phyloP scores from a whole-genome alignment of 768 basidiomycete species.

The Termitomyces titanicus region DNA sequence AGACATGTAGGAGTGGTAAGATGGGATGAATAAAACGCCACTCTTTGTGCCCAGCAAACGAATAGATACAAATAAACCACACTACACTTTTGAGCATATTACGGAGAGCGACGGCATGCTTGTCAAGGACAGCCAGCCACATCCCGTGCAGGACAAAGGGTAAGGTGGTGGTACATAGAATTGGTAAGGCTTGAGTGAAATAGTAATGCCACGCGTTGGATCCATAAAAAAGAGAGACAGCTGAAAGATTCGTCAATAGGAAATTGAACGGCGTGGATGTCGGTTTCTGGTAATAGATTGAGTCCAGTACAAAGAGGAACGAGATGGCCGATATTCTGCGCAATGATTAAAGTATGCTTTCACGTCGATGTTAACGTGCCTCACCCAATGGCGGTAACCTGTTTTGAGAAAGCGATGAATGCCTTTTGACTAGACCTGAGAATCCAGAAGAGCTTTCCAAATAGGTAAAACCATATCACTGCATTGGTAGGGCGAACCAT shows the following conservation, averaged over 20 bases:
- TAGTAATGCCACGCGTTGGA: constrained; percentile 87
- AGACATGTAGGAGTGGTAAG: constrained; percentile 76
- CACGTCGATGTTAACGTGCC: constrained; percentile 13
- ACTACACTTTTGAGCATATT: constrained; percentile 46
- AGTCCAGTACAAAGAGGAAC: constrained; percentile 53
- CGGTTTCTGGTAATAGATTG: constrained; percentile 59
- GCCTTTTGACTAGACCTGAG: constrained; percentile 33
- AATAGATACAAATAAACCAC: constrained; percentile 72
- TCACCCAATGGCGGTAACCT: constrained; percentile 45
- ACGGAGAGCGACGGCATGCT: constrained; percentile 27
- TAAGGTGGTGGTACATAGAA: constrained; percentile 68
- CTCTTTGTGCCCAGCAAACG: constrained; percentile 89
- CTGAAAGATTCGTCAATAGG: constrained; percentile 74
- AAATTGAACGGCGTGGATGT: constrained; percentile 84
- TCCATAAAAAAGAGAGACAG: constrained; percentile 92
- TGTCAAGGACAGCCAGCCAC: constrained; percentile 30
- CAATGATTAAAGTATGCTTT: neutral
- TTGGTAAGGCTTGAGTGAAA: constrained; percentile 77
- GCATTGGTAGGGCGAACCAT: constrained; percentile 86
- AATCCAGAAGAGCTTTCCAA: constrained; percentile 53
- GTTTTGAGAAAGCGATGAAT: constrained; percentile 30
- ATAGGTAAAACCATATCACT: constrained; percentile 79
- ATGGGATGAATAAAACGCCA: constrained; percentile 96
- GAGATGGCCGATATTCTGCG: constrained; percentile 22
- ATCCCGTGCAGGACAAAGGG: constrained; percentile 71